Conservation (phyloP, 768 basidiomycete genomes). For the Zangia roseola region DNA sequence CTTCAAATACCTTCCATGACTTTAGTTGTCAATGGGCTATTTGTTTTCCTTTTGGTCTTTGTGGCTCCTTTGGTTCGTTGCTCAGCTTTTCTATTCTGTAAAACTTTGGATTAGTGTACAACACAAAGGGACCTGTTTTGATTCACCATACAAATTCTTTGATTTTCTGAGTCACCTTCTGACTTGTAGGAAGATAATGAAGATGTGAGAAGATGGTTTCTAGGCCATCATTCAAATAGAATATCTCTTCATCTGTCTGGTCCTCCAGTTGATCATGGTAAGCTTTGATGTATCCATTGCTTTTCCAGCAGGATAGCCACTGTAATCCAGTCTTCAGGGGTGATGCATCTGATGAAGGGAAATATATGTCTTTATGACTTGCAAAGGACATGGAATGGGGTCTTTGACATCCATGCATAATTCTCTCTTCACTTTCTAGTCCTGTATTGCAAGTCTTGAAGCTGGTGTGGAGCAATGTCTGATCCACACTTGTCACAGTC, state of each 20-base stretch:
- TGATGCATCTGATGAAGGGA: neutral
- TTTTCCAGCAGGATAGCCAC: neutral
- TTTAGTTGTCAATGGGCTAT: neutral
- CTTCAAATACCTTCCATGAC: conserved; percentile 2
- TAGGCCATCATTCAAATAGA: neutral
- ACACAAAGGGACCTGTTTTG: neutral
- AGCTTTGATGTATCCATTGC: neutral
- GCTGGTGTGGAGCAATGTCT: neutral
- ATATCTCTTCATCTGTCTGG: neutral
- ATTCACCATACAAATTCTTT: conserved; percentile 7
- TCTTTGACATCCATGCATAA: neutral
- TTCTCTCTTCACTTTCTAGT: neutral
- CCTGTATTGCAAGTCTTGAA: conserved; percentile 11
- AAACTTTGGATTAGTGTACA: conserved; percentile 1
- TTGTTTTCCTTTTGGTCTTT: neutral
- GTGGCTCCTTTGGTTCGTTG: neutral
- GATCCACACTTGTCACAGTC: neutral
- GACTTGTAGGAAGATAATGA: conserved; percentile 7
- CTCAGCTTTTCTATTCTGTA: conserved; percentile 1
- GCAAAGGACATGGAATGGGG: neutral
- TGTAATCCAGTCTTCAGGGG: neutral
- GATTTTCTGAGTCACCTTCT: conserved; percentile 1
- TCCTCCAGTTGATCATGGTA: neutral
- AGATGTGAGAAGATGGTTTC: neutral
- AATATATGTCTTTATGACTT: neutral